Evolutionary conservation across 176 grass and related monocot species (phyloP), one percentile per base, ranked within the genome.

Genomic region (Zea luxurians): DNA sequence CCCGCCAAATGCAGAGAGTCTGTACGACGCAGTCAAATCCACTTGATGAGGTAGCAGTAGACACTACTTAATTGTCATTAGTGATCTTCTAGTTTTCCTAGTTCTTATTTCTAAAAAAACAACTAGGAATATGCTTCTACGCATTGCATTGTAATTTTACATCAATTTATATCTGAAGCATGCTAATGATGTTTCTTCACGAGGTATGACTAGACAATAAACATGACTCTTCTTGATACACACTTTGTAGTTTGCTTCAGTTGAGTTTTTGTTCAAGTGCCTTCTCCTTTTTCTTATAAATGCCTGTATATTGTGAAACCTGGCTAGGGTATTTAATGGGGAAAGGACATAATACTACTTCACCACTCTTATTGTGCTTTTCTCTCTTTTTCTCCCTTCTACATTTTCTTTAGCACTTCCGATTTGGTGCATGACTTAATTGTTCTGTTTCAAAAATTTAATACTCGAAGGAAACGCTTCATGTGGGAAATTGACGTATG

Each of bases 401-500:
- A 21, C 4, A 35, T 64, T 78, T 50, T 18, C 35, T 63, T 54
- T 65, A 34, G 58, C 36, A 61, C 38, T 61, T 2, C 13, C 45
- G 12, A 36, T 67, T 74, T 48, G 37, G 36, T 6, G 0, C 49
- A 46, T 66, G 17, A 1, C 27, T 68, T 93, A 45, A 81, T 67
- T 68, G 4, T 58, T 49, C 53, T 83, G 63, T 74, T 76, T 80
- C 40, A 67, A 72, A 78, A 15, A 66, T 52, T 10, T 54, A 65
- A 65, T 79, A 50, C 65, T 81, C 81, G 61, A 81, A 93, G 91
- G 78, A 64, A 92, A 91, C 67, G 76, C 88, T 74, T 78, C 68
- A 27, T 79, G 78, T 81, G 89, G 86, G 73, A 92, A 93, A 68
- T 85, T 74, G 61, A 93, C 92, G 37, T 99, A 99, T 82, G 92